A percentile compares a stretch with the other conserved stretches of the same genome.
phyloP scores from a whole-genome alignment of 1,139 yeast species.

The Yamadazyma conglobata region DNA sequence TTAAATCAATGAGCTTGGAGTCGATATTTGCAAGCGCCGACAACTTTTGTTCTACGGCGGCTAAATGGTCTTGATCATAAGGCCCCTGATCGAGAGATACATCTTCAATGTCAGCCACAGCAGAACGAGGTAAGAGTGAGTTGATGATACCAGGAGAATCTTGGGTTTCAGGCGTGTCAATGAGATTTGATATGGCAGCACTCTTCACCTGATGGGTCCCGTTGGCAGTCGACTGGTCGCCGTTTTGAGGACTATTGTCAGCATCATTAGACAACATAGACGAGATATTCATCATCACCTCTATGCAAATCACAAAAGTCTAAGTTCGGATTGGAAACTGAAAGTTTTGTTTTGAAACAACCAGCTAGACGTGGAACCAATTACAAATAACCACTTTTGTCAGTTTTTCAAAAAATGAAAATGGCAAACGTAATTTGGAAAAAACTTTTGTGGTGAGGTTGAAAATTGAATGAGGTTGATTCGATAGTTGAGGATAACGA shows the following conservation, averaged over 20 bases:
- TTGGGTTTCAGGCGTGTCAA: neutral
- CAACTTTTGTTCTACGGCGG: slow-evolving; percentile 24
- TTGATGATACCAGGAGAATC: neutral
- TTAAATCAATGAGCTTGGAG: slow-evolving; percentile 21
- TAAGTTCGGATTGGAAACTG: no score
- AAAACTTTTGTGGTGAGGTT: slow-evolving; percentile 5
- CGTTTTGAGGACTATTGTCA: slow-evolving; percentile 3
- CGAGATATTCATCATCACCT: slow-evolving; percentile 45
- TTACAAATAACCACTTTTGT: no score
- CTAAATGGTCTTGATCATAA: slow-evolving; percentile 10
- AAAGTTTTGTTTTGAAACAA: no score
- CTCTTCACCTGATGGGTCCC: neutral
- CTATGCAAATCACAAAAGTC: no score
- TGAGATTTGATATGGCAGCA: neutral
- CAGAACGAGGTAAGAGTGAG: slow-evolving; percentile 1
- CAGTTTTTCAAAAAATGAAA: no score
- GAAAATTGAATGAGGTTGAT: slow-evolving; percentile 5
- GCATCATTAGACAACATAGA: slow-evolving; percentile 37
- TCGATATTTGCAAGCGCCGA: slow-evolving; percentile 29
- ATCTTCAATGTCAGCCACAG: neutral
- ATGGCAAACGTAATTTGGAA: slow-evolving; percentile 2
- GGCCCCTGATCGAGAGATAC: no score
- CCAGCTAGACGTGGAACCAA: no score
- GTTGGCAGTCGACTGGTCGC: neutral
- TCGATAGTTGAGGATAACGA: slow-evolving; percentile 2